phyloP scores from a whole-genome alignment of 169 alveolate genomes.

The Cardiosporidium cionae region DNA sequence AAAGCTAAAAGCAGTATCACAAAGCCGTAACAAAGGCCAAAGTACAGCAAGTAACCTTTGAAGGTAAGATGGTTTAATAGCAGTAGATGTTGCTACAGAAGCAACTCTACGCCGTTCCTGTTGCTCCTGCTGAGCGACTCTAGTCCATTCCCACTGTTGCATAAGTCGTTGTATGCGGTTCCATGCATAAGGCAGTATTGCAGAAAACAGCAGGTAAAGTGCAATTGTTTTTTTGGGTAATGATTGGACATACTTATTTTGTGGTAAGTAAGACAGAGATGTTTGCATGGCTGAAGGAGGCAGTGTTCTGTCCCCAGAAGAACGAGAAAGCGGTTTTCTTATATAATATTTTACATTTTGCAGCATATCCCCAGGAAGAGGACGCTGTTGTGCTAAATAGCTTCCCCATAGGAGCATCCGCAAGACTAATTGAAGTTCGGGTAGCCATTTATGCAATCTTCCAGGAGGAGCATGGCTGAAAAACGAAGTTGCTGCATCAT shows the following conservation, averaged over 20 bases:
- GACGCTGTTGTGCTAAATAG: not conserved
- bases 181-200: not conserved
- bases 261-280: not conserved
- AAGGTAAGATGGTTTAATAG: not conserved
- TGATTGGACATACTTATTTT: not conserved
- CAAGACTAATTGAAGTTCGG: not conserved
- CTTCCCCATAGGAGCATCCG: not conserved
- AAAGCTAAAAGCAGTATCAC: not conserved
- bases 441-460: not conserved
- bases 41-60: not conserved
- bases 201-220: not conserved
- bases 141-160: not conserved
- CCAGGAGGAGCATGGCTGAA: constrained; percentile 1
- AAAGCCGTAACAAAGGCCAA: too few relatives aligned
- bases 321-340: too few relatives aligned
- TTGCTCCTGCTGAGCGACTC: too few relatives aligned
- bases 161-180: not conserved
- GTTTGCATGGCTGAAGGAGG: too few relatives aligned
- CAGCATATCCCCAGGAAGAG: constrained; percentile 1
- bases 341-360: constrained; percentile 1
- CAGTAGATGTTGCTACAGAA: not conserved
- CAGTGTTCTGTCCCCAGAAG: not conserved
- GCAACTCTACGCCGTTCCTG: not conserved
- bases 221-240: not conserved
- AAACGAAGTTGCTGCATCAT: not conserved